Conservation (phyloP, 768 basidiomycete species). For the Phylloporus sp. region DNA sequence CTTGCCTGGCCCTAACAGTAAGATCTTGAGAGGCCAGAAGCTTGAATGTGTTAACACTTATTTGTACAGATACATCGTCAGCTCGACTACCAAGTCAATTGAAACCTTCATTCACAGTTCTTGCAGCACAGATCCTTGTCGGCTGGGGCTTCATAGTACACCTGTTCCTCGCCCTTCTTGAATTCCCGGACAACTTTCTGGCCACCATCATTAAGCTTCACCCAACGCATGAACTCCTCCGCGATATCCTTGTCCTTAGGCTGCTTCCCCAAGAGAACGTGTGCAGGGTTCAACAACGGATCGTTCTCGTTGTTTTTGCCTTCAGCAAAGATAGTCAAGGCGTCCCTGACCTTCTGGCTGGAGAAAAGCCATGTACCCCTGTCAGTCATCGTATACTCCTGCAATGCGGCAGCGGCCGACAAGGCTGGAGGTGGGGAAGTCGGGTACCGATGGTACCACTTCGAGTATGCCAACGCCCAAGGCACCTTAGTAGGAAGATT, state of each 20-base stretch:
- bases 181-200: constrained; percentile 41
- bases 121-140: background rate
- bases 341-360: constrained; percentile 25
- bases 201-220: constrained; percentile 37
- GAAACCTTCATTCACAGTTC: background rate
- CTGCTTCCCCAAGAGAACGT: constrained; percentile 36
- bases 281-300: constrained; percentile 46
- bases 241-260: constrained; percentile 29
- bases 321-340: constrained; percentile 38
- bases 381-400: constrained; percentile 54
- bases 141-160: constrained; percentile 33
- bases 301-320: constrained; percentile 40
- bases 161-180: constrained; percentile 29
- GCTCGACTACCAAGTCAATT: background rate
- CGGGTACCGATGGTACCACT: constrained; percentile 59
- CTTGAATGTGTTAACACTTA: constrained; percentile 13
- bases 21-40: too few species aligned
- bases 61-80: background rate
- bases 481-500: constrained; percentile 39
- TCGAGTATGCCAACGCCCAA: constrained; percentile 49
- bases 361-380: constrained; percentile 49
- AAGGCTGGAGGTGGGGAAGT: constrained; percentile 50
- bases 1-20: background rate
- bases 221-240: constrained; percentile 43
- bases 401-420: constrained; percentile 41